Evolutionary conservation across 2,329 filamentous ascomycete species (phyloP).

Genomic region (Fusarium papillatum): DNA sequence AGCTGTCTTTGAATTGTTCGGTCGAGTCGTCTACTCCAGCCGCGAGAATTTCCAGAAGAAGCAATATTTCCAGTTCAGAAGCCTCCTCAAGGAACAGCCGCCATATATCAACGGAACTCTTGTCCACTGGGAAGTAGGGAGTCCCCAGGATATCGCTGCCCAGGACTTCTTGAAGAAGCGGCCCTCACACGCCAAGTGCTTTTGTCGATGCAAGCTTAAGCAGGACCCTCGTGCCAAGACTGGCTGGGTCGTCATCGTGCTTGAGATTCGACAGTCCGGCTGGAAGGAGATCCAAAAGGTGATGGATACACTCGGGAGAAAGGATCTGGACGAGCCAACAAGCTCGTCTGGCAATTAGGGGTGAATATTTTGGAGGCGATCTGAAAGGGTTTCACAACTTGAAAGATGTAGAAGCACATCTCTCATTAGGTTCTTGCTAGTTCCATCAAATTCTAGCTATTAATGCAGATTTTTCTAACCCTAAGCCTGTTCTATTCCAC

Average conservation of each 20-base stretch:
- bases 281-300: constrained; percentile 48
- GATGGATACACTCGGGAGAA: constrained; percentile 43
- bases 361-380: not conserved
- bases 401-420: not conserved
- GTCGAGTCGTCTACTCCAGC: constrained; percentile 69
- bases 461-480: not conserved
- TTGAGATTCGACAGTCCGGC: constrained; percentile 42
- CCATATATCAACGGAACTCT: constrained; percentile 59
- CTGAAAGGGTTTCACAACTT: not conserved
- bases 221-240: constrained; percentile 33
- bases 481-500: not conserved
- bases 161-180: constrained; percentile 37
- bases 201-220: constrained; percentile 47
- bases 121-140: constrained; percentile 44
- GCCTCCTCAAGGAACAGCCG: constrained; percentile 70
- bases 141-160: constrained; percentile 42
- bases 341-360: not conserved
- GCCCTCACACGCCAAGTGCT: constrained; percentile 45
- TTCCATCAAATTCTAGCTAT: not conserved
- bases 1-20: constrained; percentile 73
- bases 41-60: constrained; percentile 63
- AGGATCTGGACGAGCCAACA: constrained; percentile 42
- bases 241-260: constrained; percentile 43
- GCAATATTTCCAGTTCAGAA: constrained; percentile 75
- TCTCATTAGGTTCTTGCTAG: not conserved